Evolutionary conservation across 768 basidiomycete species (phyloP).

Genomic region (Boletus rubropictus): DNA sequence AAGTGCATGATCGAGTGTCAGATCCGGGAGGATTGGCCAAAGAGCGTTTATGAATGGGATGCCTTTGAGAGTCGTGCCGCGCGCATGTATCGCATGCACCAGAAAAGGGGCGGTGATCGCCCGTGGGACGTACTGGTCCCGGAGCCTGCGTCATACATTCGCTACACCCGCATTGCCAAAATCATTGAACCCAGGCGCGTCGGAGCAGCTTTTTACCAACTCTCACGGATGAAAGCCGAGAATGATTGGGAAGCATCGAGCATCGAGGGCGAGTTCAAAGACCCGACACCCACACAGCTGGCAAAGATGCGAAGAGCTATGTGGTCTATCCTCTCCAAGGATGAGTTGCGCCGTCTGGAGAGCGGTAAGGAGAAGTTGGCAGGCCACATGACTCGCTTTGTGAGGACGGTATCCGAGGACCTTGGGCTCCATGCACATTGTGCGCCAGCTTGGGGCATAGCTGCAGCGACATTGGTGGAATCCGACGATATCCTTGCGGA

Average conservation of each 20-base stretch:
- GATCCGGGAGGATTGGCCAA: not conserved
- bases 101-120: not conserved
- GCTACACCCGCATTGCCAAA: not conserved
- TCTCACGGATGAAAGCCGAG: not conserved
- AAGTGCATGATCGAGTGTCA: conserved; percentile 3
- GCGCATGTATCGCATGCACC: not conserved
- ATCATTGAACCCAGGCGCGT: not conserved
- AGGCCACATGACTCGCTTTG: not conserved
- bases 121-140: not conserved
- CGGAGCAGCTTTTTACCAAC: not conserved
- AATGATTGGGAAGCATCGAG: not conserved
- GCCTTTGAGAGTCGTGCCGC: not conserved
- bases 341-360: not conserved
- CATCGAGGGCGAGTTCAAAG: not conserved
- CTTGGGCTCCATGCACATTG: not conserved
- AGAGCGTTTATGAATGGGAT: not conserved
- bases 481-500: not conserved
- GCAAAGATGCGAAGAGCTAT: not conserved
- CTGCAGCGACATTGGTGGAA: not conserved
- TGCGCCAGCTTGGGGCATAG: not conserved
- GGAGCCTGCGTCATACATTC: not conserved
- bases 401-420: not conserved
- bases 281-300: not conserved
- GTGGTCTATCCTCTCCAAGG: conserved; percentile 3
- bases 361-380: not conserved